Conservation (phyloP, 257 asterid genomes). For the Apocynum venetum region DNA sequence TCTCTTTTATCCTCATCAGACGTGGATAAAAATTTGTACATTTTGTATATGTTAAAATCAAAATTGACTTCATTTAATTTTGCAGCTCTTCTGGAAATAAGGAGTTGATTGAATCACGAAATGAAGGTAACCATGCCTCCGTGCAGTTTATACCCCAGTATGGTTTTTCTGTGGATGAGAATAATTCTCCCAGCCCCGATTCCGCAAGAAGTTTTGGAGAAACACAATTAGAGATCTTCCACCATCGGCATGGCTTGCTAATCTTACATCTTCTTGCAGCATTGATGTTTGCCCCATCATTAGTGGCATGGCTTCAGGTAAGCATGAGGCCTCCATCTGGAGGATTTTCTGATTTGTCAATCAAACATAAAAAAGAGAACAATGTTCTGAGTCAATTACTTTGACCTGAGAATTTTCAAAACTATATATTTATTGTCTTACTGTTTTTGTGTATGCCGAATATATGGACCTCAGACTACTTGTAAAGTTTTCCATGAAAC, state of each 20-base stretch:
- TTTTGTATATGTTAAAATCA: not conserved
- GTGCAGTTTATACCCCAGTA: constrained; percentile 34
- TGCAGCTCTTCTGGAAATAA: constrained; percentile 62
- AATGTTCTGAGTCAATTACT: too few relatives aligned
- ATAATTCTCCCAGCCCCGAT: constrained; percentile 45
- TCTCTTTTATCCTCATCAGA: not conserved
- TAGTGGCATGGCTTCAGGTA: constrained; percentile 93
- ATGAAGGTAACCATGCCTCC: constrained; percentile 25
- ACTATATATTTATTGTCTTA: not conserved
- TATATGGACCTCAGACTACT: not conserved
- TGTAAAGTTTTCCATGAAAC: not conserved
- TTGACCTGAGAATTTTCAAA: not conserved
- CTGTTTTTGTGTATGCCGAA: not conserved
- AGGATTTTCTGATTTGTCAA: not conserved
- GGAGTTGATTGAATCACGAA: constrained; percentile 44
- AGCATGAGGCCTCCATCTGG: not conserved
- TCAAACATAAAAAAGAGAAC: too few relatives aligned
- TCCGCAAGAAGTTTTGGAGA: constrained; percentile 68
- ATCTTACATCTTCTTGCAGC: constrained; percentile 74
- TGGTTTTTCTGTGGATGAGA: constrained; percentile 34
- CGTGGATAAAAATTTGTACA: not conserved
- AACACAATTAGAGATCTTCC: constrained; percentile 77
- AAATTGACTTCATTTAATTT: constrained; percentile 72
- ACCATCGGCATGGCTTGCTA: constrained; percentile 85
- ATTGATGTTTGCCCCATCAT: constrained; percentile 79